A percentile compares a stretch with the other conserved stretches of the same genome.
Conservation (phyloP, 768 basidiomycete genomes). For the Pleurotus sapidus region DNA sequence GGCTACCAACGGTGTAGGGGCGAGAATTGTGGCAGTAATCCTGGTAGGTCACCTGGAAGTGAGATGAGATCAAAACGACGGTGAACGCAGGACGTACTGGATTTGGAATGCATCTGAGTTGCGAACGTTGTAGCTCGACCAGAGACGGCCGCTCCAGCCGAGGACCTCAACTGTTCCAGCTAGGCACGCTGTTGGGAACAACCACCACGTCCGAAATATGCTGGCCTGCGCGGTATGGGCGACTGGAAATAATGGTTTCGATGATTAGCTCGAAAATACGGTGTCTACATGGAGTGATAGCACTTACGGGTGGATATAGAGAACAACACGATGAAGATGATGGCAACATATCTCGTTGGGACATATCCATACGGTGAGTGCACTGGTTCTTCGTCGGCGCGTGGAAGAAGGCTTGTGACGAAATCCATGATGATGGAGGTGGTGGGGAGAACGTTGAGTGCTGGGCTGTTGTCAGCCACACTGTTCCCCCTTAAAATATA, state of each 20-base stretch:
- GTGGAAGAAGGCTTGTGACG: neutral
- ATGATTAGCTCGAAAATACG: conserved; percentile 36
- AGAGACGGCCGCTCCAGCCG: conserved; percentile 41
- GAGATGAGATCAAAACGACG: neutral
- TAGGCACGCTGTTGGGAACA: conserved; percentile 33
- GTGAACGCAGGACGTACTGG: conserved; percentile 28
- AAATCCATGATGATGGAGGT: neutral
- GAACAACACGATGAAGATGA: conserved; percentile 31
- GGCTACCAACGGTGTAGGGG: conserved; percentile 55
- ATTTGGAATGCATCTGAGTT: conserved; percentile 34
- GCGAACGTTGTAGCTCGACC: conserved; percentile 25
- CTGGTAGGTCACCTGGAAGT: conserved; percentile 21
- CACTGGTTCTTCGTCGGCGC: neutral
- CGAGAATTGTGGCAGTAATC: conserved; percentile 50
- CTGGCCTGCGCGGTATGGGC: conserved; percentile 31
- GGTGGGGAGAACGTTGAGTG: neutral
- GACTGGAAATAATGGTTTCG: conserved; percentile 22
- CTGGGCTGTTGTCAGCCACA: too few species aligned
- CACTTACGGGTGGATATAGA: conserved; percentile 34
- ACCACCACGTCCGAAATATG: conserved; percentile 34
- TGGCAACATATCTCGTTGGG: conserved; percentile 19
- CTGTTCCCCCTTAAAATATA: too few species aligned
- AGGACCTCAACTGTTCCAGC: conserved; percentile 35
- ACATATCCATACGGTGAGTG: conserved; percentile 22
- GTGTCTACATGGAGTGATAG: conserved; percentile 29